A percentile compares a stretch with the other conserved stretches of the same genome.
Conservation (phyloP, 495 filamentous ascomycete genomes). For the Friedmanniomyces simplex region DNA sequence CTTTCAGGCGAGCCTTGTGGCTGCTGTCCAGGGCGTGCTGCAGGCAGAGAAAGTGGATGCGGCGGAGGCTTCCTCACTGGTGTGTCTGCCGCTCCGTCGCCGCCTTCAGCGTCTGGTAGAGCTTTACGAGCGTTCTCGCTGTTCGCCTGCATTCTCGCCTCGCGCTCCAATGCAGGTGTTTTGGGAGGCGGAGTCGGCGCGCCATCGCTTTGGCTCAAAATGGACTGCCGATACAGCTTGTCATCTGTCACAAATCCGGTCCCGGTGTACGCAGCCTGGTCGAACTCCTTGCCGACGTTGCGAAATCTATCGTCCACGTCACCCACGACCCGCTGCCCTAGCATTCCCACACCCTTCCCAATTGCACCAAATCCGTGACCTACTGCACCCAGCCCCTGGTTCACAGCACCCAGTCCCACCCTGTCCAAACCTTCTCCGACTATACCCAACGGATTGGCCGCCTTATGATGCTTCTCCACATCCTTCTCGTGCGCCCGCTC, state of each 20-base stretch:
- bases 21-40: neutral
- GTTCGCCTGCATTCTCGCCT: neutral
- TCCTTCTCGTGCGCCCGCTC: constrained; percentile 28
- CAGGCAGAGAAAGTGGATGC: constrained; percentile 6
- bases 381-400: constrained; percentile 25
- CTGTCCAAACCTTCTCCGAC: constrained; percentile 33
- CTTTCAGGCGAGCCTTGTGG: neutral
- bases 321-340: constrained; percentile 46
- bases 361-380: constrained; percentile 42
- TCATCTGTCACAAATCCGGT: constrained; percentile 17
- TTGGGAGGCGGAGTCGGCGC: constrained; percentile 9
- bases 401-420: constrained; percentile 33
- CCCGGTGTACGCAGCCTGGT: constrained; percentile 7
- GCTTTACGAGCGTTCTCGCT: neutral
- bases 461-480: constrained; percentile 20
- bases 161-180: constrained; percentile 2
- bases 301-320: constrained; percentile 40
- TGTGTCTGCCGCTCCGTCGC: neutral
- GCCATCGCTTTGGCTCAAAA: neutral
- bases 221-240: constrained; percentile 11
- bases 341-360: constrained; percentile 50
- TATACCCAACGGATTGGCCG: constrained; percentile 31
- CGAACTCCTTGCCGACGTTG: constrained; percentile 19
- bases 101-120: neutral
- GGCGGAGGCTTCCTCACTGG: neutral